phyloP scores from a whole-genome alignment of 2,329 filamentous ascomycete genomes.

The Epichloe coenophiala region DNA sequence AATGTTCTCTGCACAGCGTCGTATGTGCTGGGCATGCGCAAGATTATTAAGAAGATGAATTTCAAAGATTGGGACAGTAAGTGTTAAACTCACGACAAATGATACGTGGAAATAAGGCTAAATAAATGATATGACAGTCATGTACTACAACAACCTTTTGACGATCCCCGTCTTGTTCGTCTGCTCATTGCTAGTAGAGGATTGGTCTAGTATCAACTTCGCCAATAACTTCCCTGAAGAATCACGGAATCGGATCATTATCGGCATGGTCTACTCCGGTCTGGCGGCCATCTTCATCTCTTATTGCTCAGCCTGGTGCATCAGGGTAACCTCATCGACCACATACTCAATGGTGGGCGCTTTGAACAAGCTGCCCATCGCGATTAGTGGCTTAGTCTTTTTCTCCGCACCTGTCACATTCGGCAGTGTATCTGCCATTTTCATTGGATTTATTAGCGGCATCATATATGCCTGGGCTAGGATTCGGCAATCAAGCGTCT shows the following conservation, averaged over 20 bases:
- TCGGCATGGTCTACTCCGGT: conserved; percentile 89
- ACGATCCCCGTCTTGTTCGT: conserved; percentile 84
- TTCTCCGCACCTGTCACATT: conserved; percentile 90
- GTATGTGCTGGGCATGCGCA: conserved; percentile 87
- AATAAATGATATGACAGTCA: conserved; percentile 50
- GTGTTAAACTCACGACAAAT: conserved; percentile 24
- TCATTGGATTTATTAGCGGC: conserved; percentile 81
- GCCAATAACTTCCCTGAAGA: conserved; percentile 77
- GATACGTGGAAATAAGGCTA: not conserved
- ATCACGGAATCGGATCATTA: conserved; percentile 62
- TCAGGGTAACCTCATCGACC: conserved; percentile 90
- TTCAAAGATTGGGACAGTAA: conserved; percentile 99
- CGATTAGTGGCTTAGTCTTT: conserved; percentile 83
- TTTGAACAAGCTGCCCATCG: conserved; percentile 94
- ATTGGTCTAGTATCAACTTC: conserved; percentile 83
- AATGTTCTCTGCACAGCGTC: conserved; percentile 92
- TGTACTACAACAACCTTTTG: conserved; percentile 99
- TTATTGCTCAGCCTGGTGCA: conserved; percentile 99
- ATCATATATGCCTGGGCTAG: conserved; percentile 58
- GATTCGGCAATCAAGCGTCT: conserved; percentile 58
- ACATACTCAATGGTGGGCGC: conserved; percentile 98
- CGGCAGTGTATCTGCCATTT: conserved; percentile 81
- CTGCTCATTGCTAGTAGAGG: conserved; percentile 70
- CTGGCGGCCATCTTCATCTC: conserved; percentile 93
- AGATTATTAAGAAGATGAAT: conserved; percentile 98